Evolutionary conservation across 257 asterid species (phyloP).

Genomic region (Fraxinus americana): DNA sequence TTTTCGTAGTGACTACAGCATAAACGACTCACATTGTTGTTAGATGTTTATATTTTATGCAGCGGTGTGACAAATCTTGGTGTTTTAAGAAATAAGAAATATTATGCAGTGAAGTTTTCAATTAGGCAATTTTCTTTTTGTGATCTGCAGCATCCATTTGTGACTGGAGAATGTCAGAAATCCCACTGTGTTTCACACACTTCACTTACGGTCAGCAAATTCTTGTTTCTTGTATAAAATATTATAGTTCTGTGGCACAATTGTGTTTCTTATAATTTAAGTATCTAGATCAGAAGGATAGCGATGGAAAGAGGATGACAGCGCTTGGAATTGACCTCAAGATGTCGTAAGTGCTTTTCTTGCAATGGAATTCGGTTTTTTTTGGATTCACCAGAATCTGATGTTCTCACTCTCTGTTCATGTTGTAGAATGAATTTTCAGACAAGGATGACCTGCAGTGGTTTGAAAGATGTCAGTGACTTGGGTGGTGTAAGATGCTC

Average conservation of each 20-base stretch:
- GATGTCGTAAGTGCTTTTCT: conserved; percentile 60
- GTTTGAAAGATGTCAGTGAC: conserved; percentile 60
- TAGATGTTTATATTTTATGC: conserved; percentile 6
- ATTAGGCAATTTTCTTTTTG: conserved; percentile 25
- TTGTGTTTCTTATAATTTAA: conserved; percentile 20
- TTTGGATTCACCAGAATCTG: conserved; percentile 13
- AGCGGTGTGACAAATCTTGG: conserved; percentile 3
- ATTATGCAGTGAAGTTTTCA: neutral
- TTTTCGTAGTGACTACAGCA: conserved; percentile 4
- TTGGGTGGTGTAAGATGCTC: conserved; percentile 58
- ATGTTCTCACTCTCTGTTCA: conserved; percentile 18
- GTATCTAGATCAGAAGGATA: conserved; percentile 54
- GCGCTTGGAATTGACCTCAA: conserved; percentile 53
- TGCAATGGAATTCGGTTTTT: conserved; percentile 6
- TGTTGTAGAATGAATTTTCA: conserved; percentile 66
- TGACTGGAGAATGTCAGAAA: conserved; percentile 73
- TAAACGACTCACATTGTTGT: neutral
- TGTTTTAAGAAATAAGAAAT: conserved; percentile 13
- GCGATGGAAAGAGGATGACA: conserved; percentile 50
- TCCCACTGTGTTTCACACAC: conserved; percentile 51
- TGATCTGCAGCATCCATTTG: conserved; percentile 87
- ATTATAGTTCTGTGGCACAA: conserved; percentile 7
- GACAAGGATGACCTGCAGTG: conserved; percentile 56
- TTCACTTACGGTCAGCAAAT: conserved; percentile 58
- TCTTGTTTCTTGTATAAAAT: conserved; percentile 23